Evolutionary conservation across 164 flowering plant genomes (phyloP), one percentile per base, ranked within the genome.

Genomic region (Macadamia integrifolia): DNA sequence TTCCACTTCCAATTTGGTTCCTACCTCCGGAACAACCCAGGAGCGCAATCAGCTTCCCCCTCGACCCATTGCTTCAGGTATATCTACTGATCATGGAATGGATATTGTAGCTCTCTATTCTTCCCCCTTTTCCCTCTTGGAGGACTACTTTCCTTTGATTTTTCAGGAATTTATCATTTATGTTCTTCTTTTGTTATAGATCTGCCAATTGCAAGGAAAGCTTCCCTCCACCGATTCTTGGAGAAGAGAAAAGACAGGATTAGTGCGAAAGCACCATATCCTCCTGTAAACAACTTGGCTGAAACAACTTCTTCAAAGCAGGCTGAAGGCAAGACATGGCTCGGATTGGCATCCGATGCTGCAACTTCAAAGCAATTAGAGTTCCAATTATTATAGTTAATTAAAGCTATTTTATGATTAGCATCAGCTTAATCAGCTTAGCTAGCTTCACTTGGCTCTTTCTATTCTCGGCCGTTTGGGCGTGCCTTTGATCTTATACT

Each of bases 171-270:
- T 48, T 14, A 40, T 7, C 50, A 23, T 46, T 53, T 18, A 32
- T 68, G 13, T 58, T 61, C 3, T 49, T 30, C 29, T 62, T 49
- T 46, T 8, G 46, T 10, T 52, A 49, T 85, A 88, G 97, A 80
- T 78, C 79, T 92, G 15, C 92, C 93, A 8, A 80, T 90, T 67
- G 85, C 88, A 10, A 85, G 96, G 77, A 88, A 83, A 74, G 84
- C 82, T 42, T 92, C 96, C 0, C 88, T 92, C 48, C 81, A 83
- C 66, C 80, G 93, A 64, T 92, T 92, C 78, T 60, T 92, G 60
- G 96, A 87, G 86, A 92, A 87, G 84, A 87, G 98, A 75, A 90
- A 88, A 76, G 92, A 84, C 61, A 79, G 96, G 93, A 73, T 89
- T 65, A 75, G 58, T 15, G 57, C 88, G 66, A 83, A 61, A 60